Evolutionary conservation across 768 basidiomycete species (phyloP).

Genomic region (Boletus sp.): DNA sequence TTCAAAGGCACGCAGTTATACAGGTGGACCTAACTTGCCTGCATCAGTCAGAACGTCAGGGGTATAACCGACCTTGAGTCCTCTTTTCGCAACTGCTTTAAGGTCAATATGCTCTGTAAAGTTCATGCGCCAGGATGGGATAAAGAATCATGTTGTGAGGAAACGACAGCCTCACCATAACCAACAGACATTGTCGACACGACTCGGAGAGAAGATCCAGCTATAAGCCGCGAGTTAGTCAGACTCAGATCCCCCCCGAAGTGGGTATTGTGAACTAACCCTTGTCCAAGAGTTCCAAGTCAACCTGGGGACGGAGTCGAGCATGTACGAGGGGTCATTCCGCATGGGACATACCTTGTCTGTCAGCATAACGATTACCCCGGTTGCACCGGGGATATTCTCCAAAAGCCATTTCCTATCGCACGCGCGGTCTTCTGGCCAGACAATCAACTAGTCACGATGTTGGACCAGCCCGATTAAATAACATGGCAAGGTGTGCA

Average conservation of each 20-base stretch:
- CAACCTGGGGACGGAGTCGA: slow-evolving; percentile 44
- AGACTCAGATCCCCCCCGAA: neutral
- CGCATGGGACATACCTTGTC: slow-evolving; percentile 55
- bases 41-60: slow-evolving; percentile 93
- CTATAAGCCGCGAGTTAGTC: slow-evolving; percentile 34
- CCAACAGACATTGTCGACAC: slow-evolving; percentile 94
- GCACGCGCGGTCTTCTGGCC: slow-evolving; percentile 54
- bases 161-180: slow-evolving; percentile 50
- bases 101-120: slow-evolving; percentile 79
- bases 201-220: slow-evolving; percentile 72
- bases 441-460: slow-evolving; percentile 40
- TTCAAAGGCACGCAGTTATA: neutral
- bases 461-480: neutral
- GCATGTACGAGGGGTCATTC: neutral
- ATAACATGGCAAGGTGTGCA: neutral
- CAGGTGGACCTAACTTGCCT: slow-evolving; percentile 40
- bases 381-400: slow-evolving; percentile 64
- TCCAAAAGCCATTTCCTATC: slow-evolving; percentile 70
- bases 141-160: neutral
- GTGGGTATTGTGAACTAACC: slow-evolving; percentile 28
- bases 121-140: neutral
- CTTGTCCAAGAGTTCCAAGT: slow-evolving; percentile 54
- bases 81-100: slow-evolving; percentile 51
- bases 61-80: slow-evolving; percentile 81
- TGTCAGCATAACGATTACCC: slow-evolving; percentile 59